Conservation (phyloP, 2,329 filamentous ascomycete genomes). For the Ramichloridium luteum region DNA sequence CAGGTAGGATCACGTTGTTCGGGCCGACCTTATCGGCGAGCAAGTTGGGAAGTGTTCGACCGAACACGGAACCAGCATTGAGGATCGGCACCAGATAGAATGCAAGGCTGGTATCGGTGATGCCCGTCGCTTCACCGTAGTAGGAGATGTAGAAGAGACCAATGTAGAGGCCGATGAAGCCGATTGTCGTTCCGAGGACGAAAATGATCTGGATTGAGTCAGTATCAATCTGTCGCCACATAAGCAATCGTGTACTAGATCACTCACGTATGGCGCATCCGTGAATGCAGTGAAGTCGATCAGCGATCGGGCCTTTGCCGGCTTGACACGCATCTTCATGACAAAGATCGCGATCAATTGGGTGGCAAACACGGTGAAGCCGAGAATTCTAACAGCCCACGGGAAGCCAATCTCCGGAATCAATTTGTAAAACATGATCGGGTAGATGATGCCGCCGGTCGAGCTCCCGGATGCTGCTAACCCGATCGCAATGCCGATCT, state of each 20-base stretch:
- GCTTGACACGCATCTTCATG: conserved; percentile 27
- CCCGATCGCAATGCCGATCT: conserved; percentile 34
- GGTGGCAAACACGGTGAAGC: conserved; percentile 23
- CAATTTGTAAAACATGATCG: conserved; percentile 25
- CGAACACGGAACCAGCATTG: conserved; percentile 31
- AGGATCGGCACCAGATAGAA: conserved; percentile 34
- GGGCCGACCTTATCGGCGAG: conserved; percentile 29
- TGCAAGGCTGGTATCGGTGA: conserved; percentile 23
- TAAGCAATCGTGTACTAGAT: no score
- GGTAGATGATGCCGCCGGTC: conserved; percentile 27
- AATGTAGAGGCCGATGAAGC: conserved; percentile 31
- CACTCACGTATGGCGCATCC: conserved; percentile 25
- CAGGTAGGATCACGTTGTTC: conserved; percentile 26
- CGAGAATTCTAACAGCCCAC: conserved; percentile 22
- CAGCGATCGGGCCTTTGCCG: conserved; percentile 25
- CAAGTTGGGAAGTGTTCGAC: conserved; percentile 28
- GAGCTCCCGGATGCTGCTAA: conserved; percentile 34
- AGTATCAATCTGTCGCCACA: no score
- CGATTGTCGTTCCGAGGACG: conserved; percentile 23
- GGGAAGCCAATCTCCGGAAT: conserved; percentile 21
- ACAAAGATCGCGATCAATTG: conserved; percentile 20
- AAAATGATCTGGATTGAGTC: conserved; percentile 20
- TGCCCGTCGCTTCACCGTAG: conserved; percentile 23
- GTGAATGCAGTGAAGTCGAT: conserved; percentile 30
- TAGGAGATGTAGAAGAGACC: conserved; percentile 31